These are phyloP conservation scores for Suillus luteus DNA, from an alignment of 768 basidiomycete genomes.

Conservation along the genomic window DNA sequence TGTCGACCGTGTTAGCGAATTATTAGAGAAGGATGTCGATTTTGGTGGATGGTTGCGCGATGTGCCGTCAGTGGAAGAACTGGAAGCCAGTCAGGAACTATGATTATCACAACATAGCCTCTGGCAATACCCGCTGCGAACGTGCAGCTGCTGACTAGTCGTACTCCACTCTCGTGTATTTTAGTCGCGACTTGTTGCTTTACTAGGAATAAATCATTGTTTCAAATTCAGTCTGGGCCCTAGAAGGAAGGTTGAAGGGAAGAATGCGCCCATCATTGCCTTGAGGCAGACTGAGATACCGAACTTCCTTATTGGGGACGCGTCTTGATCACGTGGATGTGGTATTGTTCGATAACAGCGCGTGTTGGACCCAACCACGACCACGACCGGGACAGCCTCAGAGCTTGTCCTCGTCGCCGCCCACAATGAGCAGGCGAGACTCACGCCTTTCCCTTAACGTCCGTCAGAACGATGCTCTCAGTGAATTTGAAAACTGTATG, in stretches of 20 bases:
- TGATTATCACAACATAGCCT: slow-evolving; percentile 13
- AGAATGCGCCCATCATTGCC: slow-evolving; percentile 17
- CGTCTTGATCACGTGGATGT: slow-evolving; percentile 32
- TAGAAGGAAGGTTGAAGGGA: slow-evolving; percentile 31
- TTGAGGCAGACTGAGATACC: slow-evolving; percentile 24
- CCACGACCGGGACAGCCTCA: slow-evolving; percentile 24
- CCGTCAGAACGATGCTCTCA: slow-evolving; percentile 76
- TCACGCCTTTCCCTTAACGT: slow-evolving; percentile 51
- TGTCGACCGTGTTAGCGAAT: slow-evolving; percentile 52
- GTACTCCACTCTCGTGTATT: slow-evolving; percentile 16
- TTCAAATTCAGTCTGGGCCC: slow-evolving; percentile 11
- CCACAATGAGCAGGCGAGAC: slow-evolving; percentile 38
- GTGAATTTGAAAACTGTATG: slow-evolving; percentile 86
- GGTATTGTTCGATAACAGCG: slow-evolving; percentile 38
- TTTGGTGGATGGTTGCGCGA: slow-evolving; percentile 55
- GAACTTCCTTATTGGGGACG: slow-evolving; percentile 20
- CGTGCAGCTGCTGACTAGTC: slow-evolving; percentile 16
- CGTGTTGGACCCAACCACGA: slow-evolving; percentile 27
- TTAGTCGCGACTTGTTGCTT: slow-evolving; percentile 20
- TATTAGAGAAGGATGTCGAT: slow-evolving; percentile 61
- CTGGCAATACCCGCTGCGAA: slow-evolving; percentile 6
- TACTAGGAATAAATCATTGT: slow-evolving; percentile 12
- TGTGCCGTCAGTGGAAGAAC: slow-evolving; percentile 34
- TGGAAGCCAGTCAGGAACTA: slow-evolving; percentile 21
- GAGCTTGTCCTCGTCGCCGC: slow-evolving; percentile 20